Evolutionary conservation across 768 basidiomycete genomes (phyloP).

Genomic region (Amanita rubescens): DNA sequence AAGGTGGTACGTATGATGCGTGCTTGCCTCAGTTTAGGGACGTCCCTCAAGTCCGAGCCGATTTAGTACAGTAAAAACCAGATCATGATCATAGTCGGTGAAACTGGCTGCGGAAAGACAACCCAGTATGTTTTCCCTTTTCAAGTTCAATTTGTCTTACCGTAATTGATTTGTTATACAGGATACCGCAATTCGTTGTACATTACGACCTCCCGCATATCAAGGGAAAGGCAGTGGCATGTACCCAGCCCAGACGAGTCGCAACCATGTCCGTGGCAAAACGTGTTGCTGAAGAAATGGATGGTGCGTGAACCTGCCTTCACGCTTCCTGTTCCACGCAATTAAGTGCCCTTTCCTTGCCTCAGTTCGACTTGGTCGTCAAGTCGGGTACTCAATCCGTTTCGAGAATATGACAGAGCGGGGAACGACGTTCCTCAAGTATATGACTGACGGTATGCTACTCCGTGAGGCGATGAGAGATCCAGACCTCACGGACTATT

Average conservation of each 20-base stretch:
- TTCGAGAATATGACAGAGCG: constrained; percentile 60
- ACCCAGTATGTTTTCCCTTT: constrained; percentile 61
- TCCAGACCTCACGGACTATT: constrained; percentile 51
- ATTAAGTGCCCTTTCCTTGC: background rate
- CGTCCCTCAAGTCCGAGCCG: constrained; percentile 22
- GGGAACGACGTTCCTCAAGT: constrained; percentile 22
- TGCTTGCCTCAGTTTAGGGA: constrained; percentile 21
- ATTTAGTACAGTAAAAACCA: constrained; percentile 68
- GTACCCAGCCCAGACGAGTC: constrained; percentile 87
- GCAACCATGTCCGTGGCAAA: constrained; percentile 90
- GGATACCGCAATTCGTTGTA: constrained; percentile 95
- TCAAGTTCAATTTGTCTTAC: background rate
- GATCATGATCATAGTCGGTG: constrained; percentile 86
- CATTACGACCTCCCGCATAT: constrained; percentile 90
- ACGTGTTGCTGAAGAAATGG: constrained; percentile 94
- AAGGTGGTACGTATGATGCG: constrained; percentile 58
- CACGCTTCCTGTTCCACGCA: background rate
- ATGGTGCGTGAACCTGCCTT: constrained; percentile 53
- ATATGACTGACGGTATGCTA: constrained; percentile 18
- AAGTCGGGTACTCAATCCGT: constrained; percentile 88
- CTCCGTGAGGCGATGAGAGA: constrained; percentile 35
- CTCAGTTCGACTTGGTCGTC: constrained; percentile 72
- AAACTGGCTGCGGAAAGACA: constrained; percentile 93
- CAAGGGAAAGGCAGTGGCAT: constrained; percentile 86
- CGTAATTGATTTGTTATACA: constrained; percentile 22